Evolutionary conservation across 2,329 filamentous ascomycete species (phyloP), one percentile per base, ranked within the genome.

Genomic region (Aspergillus puulaauensis): DNA sequence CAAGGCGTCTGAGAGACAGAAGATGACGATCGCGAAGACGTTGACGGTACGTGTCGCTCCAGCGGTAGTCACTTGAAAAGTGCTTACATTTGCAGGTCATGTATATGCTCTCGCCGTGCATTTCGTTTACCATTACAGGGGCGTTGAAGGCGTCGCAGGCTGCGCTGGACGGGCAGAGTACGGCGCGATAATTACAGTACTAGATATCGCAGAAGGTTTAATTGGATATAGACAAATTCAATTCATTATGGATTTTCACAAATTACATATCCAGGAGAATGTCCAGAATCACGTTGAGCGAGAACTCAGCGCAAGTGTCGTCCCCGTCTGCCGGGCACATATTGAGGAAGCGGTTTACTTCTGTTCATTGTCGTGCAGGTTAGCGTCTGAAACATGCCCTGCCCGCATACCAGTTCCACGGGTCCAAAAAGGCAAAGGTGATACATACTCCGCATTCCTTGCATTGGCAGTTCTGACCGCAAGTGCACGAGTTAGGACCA

Each of bases 21-120:
- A 82, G 70, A 79, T 82, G 77, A 76, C 74, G 12, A 80, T 84
- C 64, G 80, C 81, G 1, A 83, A 83, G 59, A 78, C 82, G 27
- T 66, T 83, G 64, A 79, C 77, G 23, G 77, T 80, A 64, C 64
- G 74, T 66, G 8, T 46, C 4, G 2, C 11, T 15, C 11, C 78
- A 6, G 15, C 3, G 6, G 11, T 11, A 21, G 2, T n/a, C 35
- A 4, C 21, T 6, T 17, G 2, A 4, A 7, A 11, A 9, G 17
- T 54, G 52, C 59, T 64, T n/a, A 59, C 43, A 14, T 17, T 24
- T 4, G 2, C 47, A 72, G 71, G 62, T 68, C 11, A 67, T 70
- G 57, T 74, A 75, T 60, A 64, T 62, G 7, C 58, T 73, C 4
- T 72, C 70, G 44, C 71, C 70, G 6, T 57, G 68, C 19, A 58